phyloP scores from a whole-genome alignment of 208 protist genomes.

The Tetramitus jugosus region DNA sequence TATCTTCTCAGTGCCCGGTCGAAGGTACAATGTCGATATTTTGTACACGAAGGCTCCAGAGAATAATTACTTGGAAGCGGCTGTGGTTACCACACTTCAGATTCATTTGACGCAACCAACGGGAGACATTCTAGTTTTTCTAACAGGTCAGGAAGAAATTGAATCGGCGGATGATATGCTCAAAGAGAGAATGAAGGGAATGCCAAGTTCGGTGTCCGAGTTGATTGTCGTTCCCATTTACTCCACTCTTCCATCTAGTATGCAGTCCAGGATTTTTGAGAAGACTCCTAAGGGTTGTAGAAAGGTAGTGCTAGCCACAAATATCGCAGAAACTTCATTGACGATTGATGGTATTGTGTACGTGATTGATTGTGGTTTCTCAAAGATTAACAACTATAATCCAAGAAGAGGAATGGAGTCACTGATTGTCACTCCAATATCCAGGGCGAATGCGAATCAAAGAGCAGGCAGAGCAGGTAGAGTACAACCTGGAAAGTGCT shows the following conservation, averaged over 20 bases:
- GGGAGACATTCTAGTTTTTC: slow-evolving; percentile 81
- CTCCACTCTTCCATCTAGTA: slow-evolving; percentile 88
- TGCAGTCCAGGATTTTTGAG: slow-evolving; percentile 91
- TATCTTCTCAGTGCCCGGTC: slow-evolving; percentile 62
- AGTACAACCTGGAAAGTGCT: slow-evolving; percentile 91
- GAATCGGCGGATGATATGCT: slow-evolving; percentile 54
- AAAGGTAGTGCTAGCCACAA: slow-evolving; percentile 94
- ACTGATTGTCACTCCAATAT: slow-evolving; percentile 83
- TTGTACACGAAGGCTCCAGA: slow-evolving; percentile 83
- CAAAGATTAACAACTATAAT: slow-evolving; percentile 95
- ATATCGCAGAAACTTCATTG: slow-evolving; percentile 98
- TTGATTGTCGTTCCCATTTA: slow-evolving; percentile 70
- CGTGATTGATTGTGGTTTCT: slow-evolving; percentile 94
- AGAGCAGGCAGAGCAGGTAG: slow-evolving; percentile 92
- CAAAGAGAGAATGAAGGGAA: slow-evolving; percentile 46
- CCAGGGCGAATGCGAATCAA: slow-evolving; percentile 82
- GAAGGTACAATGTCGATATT: slow-evolving; percentile 66
- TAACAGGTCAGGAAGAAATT: slow-evolving; percentile 86
- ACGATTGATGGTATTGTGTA: slow-evolving; percentile 97
- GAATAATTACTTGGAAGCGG: slow-evolving; percentile 78
- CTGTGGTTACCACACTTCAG: slow-evolving; percentile 76
- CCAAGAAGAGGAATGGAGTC: slow-evolving; percentile 90
- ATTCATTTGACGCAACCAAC: slow-evolving; percentile 71
- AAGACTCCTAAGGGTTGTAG: slow-evolving; percentile 61
- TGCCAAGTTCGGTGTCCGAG: slow-evolving; percentile 65